phyloP scores from a whole-genome alignment of 1,139 yeast genomes.

The Nakaseomyces nivariensis region DNA sequence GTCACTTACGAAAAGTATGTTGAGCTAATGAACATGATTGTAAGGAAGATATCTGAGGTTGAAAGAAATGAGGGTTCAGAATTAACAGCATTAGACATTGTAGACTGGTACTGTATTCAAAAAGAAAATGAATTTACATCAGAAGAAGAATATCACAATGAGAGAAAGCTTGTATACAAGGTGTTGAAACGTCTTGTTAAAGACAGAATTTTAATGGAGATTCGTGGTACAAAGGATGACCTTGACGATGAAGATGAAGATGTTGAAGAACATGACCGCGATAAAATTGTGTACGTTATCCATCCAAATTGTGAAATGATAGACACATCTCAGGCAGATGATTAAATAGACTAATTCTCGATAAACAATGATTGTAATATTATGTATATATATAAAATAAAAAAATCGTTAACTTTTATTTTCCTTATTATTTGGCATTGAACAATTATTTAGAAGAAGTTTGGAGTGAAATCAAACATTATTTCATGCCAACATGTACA shows the following conservation, averaged over 20 bases:
- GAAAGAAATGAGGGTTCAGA: conserved; percentile 47
- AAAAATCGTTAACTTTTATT: not conserved
- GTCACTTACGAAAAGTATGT: conserved; percentile 83
- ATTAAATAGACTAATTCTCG: not conserved
- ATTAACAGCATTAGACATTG: conserved; percentile 56
- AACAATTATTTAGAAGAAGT: not conserved
- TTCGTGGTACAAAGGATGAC: conserved; percentile 49
- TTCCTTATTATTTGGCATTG: no score
- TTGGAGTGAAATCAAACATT: no score
- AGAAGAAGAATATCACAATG: conserved; percentile 63
- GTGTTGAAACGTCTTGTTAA: conserved; percentile 77
- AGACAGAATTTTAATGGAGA: conserved; percentile 77
- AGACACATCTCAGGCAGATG: conserved; percentile 31
- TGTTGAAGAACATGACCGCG: conserved; percentile 18
- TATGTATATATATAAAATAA: not conserved
- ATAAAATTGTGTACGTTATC: conserved; percentile 50
- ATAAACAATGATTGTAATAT: not conserved
- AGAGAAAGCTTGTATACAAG: conserved; percentile 62
- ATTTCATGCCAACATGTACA: no score
- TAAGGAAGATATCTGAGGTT: conserved; percentile 54
- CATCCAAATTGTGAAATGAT: conserved; percentile 86
- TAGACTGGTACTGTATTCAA: conserved; percentile 72
- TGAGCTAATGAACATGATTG: conserved; percentile 71
- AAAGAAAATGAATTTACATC: conserved; percentile 62
- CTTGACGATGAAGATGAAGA: conserved; percentile 26